Evolutionary conservation across 257 asterid genomes (phyloP).

Genomic region (Ilex asprella): DNA sequence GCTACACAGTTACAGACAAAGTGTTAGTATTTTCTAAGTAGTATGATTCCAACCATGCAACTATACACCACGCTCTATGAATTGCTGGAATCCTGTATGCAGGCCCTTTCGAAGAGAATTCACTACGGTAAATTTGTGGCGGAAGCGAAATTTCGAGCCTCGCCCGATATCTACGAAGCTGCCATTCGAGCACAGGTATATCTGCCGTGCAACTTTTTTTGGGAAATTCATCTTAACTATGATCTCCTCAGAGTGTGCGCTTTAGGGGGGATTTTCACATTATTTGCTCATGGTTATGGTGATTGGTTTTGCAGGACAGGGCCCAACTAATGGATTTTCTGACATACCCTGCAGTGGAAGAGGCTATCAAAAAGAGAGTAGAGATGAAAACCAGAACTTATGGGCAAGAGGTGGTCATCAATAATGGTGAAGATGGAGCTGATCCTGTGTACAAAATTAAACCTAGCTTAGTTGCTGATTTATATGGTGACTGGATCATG

Average conservation of each 20-base stretch:
- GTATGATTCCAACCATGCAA: no score
- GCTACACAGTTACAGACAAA: no score
- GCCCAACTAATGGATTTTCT: constrained; percentile 54
- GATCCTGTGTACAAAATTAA: constrained; percentile 62
- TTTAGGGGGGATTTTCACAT: no score
- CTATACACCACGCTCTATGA: background rate
- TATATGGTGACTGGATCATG: constrained; percentile 89
- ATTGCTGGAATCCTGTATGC: constrained; percentile 13
- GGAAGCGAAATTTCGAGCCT: constrained; percentile 73
- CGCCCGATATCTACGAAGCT: constrained; percentile 61
- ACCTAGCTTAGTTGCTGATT: constrained; percentile 62
- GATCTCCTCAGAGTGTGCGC: no score
- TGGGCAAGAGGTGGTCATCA: constrained; percentile 56
- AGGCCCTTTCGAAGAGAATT: constrained; percentile 84
- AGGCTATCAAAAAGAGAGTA: constrained; percentile 53
- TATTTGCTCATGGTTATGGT: background rate
- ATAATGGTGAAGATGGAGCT: constrained; percentile 19
- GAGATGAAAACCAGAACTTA: constrained; percentile 70
- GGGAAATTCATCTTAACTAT: background rate
- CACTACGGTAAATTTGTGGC: constrained; percentile 98
- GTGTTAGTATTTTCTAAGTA: no score
- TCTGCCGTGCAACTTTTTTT: background rate
- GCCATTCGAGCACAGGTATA: constrained; percentile 70
- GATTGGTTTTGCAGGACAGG: constrained; percentile 40
- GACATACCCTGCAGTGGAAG: constrained; percentile 74